phyloP scores from a whole-genome alignment of 345 rosid species.

The Acer yangbiense region DNA sequence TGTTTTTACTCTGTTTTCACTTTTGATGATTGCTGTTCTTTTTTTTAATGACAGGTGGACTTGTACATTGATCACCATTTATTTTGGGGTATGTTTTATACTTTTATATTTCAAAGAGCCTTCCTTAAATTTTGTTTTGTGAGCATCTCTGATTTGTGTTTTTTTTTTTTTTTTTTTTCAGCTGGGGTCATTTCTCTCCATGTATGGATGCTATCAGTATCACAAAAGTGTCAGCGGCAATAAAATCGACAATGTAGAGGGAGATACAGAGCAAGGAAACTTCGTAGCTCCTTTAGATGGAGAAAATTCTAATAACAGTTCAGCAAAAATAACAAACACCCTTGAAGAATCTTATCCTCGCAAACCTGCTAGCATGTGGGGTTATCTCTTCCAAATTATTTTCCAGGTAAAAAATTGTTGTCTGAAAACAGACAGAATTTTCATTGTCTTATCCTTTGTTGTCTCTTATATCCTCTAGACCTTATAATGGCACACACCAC shows the following conservation, averaged over 20 bases:
- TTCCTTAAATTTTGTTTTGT: not conserved
- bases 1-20: not conserved
- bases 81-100: slow-evolving; percentile 69
- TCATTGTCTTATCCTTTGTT: not conserved
- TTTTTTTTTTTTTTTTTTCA: slow-evolving; percentile 8
- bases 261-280: slow-evolving; percentile 70
- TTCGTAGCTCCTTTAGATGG: slow-evolving; percentile 8
- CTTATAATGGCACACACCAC: not conserved
- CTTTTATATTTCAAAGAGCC: slow-evolving; percentile 11
- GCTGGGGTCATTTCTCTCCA: slow-evolving; percentile 78
- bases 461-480: not conserved
- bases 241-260: slow-evolving; percentile 62
- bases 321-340: slow-evolving; percentile 38
- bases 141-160: slow-evolving; percentile 7
- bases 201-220: slow-evolving; percentile 72
- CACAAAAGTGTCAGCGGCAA: slow-evolving; percentile 66
- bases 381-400: slow-evolving; percentile 66
- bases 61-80: slow-evolving; percentile 63
- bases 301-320: slow-evolving; percentile 23
- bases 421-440: no score
- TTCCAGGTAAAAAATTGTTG: slow-evolving; percentile 68
- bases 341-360: slow-evolving; percentile 30
- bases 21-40: not conserved
- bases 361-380: slow-evolving; percentile 63
- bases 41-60: slow-evolving; percentile 76